Evolutionary conservation across 441 rosid genomes (phyloP).

Genomic region (Populus hybrid): DNA sequence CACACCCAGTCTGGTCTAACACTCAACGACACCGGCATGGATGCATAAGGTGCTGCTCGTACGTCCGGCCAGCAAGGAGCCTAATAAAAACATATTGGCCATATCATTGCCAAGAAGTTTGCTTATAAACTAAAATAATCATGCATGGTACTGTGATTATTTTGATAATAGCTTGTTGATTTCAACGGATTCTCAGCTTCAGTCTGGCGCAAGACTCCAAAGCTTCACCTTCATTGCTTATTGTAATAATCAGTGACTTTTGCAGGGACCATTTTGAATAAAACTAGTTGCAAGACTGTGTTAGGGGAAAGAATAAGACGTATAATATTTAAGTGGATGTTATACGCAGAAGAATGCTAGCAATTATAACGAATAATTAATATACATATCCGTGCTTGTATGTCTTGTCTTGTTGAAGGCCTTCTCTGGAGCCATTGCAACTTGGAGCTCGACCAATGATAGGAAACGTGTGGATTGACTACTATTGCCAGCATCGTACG

Average conservation of each 20-base stretch:
- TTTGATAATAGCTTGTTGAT: neutral
- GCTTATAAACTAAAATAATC: neutral
- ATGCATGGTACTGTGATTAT: neutral
- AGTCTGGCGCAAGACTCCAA: neutral
- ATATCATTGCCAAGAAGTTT: neutral
- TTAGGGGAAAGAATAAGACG: neutral
- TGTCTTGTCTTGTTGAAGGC: too few relatives aligned
- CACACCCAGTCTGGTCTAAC: conserved; percentile 3
- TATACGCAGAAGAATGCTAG: neutral
- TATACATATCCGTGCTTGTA: neutral
- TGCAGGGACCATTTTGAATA: neutral
- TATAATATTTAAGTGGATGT: neutral
- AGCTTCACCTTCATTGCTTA: neutral
- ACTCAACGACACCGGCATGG: conserved; percentile 3
- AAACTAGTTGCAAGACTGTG: neutral
- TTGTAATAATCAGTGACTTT: neutral
- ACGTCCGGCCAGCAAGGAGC: neutral
- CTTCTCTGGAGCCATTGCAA: too few relatives aligned
- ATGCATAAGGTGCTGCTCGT: neutral
- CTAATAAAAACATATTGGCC: neutral
- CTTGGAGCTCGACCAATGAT: too few relatives aligned
- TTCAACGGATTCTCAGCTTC: neutral
- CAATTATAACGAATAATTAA: neutral
- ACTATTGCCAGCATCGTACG: neutral
- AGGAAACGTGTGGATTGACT: neutral